Evolutionary conservation across 441 rosid species (phyloP), one percentile per base, ranked within the genome.

Genomic region (Aquilaria agallochum): DNA sequence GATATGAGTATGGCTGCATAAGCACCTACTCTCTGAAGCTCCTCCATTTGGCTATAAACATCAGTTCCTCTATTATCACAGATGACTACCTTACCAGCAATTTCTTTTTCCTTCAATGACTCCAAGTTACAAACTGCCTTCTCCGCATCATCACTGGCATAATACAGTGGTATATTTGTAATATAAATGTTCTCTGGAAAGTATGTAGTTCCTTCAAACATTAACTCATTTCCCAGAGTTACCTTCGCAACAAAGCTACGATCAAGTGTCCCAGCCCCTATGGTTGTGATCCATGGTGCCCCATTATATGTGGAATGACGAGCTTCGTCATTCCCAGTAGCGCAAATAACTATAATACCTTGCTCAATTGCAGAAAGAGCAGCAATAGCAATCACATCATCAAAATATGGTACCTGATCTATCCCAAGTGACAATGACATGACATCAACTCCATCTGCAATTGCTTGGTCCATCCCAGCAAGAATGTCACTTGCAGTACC

Each of bases 381-480:
- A 31, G 56, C 78, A 2, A 71, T 71, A 12, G 78, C 78, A 2
- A 77, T 63, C 9, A 68, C 56, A 32, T 74, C 68, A 6, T 58
- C n/a, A 55, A 58, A 73, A 56, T 57, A 68, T 0, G 75, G 72
- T 5, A 60, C 32, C 11, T 14, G 47, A n/a, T 32, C 53, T 4
- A 73, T 51, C 6, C 74, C 81, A 0, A 73, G 58, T 30, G 76
- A 77, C 3, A 71, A 0, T 1, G 78, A 73, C 72, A 77, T 62
- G 68, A 70, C 55, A 34, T 74, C 72, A 31, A 73, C 74, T 3
- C 81, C 74, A 20, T 77, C 74, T 3, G 65, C 72, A 33, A 74
- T 71, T 0, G 81, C 76, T 55, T 73, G 69, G 50, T 73, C 81
- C 75, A 77, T 77, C 11, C 63, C 75, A 1, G 75, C 77, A 3